Base-by-base conservation (phyloP, 176 grass and related monocot genomes). In the Coix lacrymajobi region DNA sequence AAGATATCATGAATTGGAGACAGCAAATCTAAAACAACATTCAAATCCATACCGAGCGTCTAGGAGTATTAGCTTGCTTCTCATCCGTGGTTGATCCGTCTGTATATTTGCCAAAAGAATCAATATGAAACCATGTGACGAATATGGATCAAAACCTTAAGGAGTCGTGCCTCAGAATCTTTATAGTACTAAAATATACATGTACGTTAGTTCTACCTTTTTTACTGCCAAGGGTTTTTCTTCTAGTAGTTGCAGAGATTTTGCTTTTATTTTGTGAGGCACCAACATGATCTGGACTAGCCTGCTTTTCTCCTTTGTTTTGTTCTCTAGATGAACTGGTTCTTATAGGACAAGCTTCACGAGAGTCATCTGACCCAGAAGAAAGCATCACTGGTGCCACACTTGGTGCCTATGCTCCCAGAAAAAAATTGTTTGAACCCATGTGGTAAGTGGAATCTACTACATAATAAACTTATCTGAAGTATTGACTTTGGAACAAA, bases 291-390 rank as follows among this genome's bases (percentile, higher is more conserved):
- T 81, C 71, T 2, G 54, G 84, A 66, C 52, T 58, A 24, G 49
- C 12, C 66, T 87, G 71, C 17, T 71, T 69, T 66, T 73, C 40
- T 73, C 33, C 58, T 66, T 44, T 82, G 15, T 61, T n/a, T 77
- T 83, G 37, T 61, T 85, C 62, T 79, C 48, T 58, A 73, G 81
- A 73, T 83, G 64, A 48, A 81, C 44, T 46, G 37, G 87, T 56
- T 15, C 81, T 85, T 66, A 43, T 71, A 62, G 89, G 87, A 58
- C 89, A 88, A 22, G 75, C 88, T 79, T 84, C 91, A 80, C 45
- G 73, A 12, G 92, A 98, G 39, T 34, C 43, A 76, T 91, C 92
- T 34, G 92, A 98, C 28, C 79, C 85, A 26, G 90, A 98, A 68
- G 90, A 90, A 76, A 95, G 84, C 85, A 90, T 83, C 78, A 93